phyloP scores from a whole-genome alignment of 495 filamentous ascomycete species.

The Amniculicola lignicola region DNA sequence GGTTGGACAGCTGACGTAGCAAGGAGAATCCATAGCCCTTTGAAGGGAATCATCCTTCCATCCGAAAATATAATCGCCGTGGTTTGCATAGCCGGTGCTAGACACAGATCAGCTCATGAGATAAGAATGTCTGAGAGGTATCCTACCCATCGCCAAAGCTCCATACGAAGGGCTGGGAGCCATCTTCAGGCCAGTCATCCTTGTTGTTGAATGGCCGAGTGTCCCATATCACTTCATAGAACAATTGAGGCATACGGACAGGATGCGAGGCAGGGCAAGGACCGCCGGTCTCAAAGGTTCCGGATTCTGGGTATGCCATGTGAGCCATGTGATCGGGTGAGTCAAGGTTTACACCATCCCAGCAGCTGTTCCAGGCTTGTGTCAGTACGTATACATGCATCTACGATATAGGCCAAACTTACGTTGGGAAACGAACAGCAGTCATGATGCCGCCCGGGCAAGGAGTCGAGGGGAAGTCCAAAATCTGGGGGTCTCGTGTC shows the following conservation, averaged over 20 bases:
- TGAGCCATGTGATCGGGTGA: constrained; percentile 53
- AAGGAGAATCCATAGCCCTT: constrained; percentile 19
- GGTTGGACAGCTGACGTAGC: constrained; percentile 14
- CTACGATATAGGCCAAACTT: no score
- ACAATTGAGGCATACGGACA: constrained; percentile 19
- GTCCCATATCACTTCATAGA: constrained; percentile 25
- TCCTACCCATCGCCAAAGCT: constrained; percentile 16
- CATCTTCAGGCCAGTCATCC: constrained; percentile 22
- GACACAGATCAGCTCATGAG: neutral
- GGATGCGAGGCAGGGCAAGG: constrained; percentile 26
- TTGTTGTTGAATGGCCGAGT: constrained; percentile 21
- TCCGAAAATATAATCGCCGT: constrained; percentile 24
- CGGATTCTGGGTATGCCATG: constrained; percentile 23
- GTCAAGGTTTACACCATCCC: constrained; percentile 56
- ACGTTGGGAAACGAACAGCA: constrained; percentile 20
- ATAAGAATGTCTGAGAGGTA: neutral
- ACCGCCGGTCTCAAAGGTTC: constrained; percentile 22
- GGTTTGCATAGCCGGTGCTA: constrained; percentile 7
- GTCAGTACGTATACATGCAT: no score
- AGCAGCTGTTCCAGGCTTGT: constrained; percentile 27
- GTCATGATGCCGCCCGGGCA: constrained; percentile 26
- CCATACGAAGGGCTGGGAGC: constrained; percentile 25
- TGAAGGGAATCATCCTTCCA: constrained; percentile 28
- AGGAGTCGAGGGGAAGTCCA: constrained; percentile 17
- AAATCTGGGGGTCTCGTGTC: constrained; percentile 6